Percentiles rank a stretch among this genome's conserved stretches.
phyloP scores from a whole-genome alignment of 306 rosid genomes.

The Prunus padus region DNA sequence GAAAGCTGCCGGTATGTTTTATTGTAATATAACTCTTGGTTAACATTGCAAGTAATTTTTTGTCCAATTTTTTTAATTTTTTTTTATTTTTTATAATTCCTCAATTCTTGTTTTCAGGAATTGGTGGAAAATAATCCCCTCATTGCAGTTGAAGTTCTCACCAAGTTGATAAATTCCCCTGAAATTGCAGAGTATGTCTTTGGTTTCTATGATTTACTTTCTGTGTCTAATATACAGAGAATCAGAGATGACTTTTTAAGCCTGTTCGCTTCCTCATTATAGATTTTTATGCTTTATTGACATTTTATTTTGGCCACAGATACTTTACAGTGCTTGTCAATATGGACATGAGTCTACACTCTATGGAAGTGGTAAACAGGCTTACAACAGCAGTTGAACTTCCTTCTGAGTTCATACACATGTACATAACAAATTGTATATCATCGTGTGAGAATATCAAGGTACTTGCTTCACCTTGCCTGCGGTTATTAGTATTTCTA shows the following conservation, averaged over 20 bases:
- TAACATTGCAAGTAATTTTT: constrained; percentile 10
- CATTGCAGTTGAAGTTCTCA: constrained; percentile 92
- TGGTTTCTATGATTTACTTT: constrained; percentile 12
- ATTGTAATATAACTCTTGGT: constrained; percentile 21
- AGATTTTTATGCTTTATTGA: constrained; percentile 36
- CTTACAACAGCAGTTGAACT: constrained; percentile 96
- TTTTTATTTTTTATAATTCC: constrained; percentile 7
- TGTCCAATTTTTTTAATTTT: neutral
- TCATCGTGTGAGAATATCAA: constrained; percentile 95
- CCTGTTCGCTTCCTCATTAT: constrained; percentile 4
- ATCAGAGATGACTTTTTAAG: neutral
- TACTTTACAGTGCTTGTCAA: constrained; percentile 95
- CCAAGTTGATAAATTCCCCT: constrained; percentile 83
- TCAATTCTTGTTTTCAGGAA: constrained; percentile 56
- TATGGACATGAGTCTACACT: constrained; percentile 99
- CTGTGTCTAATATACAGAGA: constrained; percentile 12
- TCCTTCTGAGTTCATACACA: constrained; percentile 89
- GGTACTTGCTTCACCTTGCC: constrained; percentile 43
- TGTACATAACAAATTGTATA: constrained; percentile 97
- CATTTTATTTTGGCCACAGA: constrained; percentile 52
- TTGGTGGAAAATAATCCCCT: constrained; percentile 95
- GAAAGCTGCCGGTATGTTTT: constrained; percentile 82
- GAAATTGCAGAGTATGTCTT: constrained; percentile 81
- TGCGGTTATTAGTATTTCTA: neutral
- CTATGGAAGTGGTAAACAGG: constrained; percentile 99